Conservation (phyloP, 2,329 filamentous ascomycete species). For the Herpotrichia juniperi region DNA sequence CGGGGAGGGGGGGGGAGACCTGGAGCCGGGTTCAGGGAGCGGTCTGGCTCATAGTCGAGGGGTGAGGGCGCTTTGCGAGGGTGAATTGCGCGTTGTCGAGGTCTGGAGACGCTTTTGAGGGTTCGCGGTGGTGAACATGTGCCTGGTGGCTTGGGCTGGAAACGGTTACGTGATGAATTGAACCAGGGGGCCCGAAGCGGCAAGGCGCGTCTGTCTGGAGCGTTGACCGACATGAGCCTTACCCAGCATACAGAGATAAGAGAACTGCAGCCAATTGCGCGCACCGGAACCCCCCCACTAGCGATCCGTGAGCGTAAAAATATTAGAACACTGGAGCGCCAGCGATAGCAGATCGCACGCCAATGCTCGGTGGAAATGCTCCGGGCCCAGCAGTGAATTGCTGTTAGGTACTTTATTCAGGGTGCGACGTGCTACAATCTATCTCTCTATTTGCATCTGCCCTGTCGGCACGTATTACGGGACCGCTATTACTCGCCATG, state of each 20-base stretch:
- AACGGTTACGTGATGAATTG: constrained; percentile 32
- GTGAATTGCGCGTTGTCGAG: constrained; percentile 15
- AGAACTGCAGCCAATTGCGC: constrained; percentile 28
- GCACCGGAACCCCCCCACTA: constrained; percentile 29
- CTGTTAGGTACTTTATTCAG: constrained; percentile 41
- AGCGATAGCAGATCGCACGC: neutral
- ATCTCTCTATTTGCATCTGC: neutral
- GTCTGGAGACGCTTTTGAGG: constrained; percentile 41
- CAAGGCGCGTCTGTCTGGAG: constrained; percentile 14
- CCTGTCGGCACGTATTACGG: neutral
- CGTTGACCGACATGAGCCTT: constrained; percentile 6
- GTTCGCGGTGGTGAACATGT: constrained; percentile 31
- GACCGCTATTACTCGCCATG: too few relatives aligned
- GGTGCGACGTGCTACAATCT: neutral
- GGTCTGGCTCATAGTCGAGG: neutral
- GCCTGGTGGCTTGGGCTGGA: constrained; percentile 29
- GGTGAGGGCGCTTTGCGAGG: neutral
- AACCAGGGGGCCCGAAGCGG: constrained; percentile 19
- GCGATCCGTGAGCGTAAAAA: constrained; percentile 37
- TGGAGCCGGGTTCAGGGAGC: too few relatives aligned
- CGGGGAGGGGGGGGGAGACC: constrained; percentile 23
- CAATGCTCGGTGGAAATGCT: constrained; percentile 2
- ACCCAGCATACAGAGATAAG: constrained; percentile 38
- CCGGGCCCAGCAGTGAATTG: constrained; percentile 40
- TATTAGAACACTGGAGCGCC: constrained; percentile 27